Conservation (phyloP, 805 yeast genomes). For the Wickerhamiella cacticola region DNA sequence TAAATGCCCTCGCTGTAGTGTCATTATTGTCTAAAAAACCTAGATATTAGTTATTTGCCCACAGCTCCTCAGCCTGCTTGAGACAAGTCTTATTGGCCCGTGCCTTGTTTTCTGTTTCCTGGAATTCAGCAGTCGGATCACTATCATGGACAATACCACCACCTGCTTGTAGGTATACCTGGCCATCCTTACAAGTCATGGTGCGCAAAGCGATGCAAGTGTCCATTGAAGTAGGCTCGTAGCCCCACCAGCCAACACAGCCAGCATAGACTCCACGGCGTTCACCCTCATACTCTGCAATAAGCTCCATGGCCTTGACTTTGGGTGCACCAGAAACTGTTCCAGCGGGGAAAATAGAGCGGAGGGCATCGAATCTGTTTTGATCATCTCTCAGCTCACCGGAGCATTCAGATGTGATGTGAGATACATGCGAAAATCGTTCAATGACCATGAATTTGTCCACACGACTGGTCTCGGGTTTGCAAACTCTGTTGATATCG, state of each 20-base stretch:
- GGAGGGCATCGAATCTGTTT: conserved; percentile 90
- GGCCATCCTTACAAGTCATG: conserved; percentile 84
- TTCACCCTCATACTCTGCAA: conserved; percentile 79
- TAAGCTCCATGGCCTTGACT: conserved; percentile 90
- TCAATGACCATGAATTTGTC: conserved; percentile 84
- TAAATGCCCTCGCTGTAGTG: too few species aligned
- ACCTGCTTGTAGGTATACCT: conserved; percentile 93
- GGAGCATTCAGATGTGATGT: conserved; percentile 85
- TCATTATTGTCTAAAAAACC: neutral
- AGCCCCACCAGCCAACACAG: conserved; percentile 97
- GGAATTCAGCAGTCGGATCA: conserved; percentile 88
- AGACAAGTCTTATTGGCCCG: conserved; percentile 81
- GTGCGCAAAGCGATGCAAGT: conserved; percentile 97
- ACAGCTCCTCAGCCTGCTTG: conserved; percentile 70
- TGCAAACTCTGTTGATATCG: conserved; percentile 90
- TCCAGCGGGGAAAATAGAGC: conserved; percentile 98
- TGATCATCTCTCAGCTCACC: conserved; percentile 77
- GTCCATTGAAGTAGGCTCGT: conserved; percentile 89
- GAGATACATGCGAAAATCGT: conserved; percentile 94
- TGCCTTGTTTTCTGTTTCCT: conserved; percentile 97
- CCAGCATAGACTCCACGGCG: conserved; percentile 97
- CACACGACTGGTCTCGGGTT: conserved; percentile 70
- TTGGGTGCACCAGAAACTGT: conserved; percentile 98
- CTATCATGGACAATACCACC: conserved; percentile 97
- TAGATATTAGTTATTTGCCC: conserved; percentile 12